A percentile compares a stretch with the other conserved stretches of the same genome.
These are phyloP conservation scores for Cryptomeria japonica DNA, from an alignment of 75 land plant genomes.

Conservation along the genomic window DNA sequence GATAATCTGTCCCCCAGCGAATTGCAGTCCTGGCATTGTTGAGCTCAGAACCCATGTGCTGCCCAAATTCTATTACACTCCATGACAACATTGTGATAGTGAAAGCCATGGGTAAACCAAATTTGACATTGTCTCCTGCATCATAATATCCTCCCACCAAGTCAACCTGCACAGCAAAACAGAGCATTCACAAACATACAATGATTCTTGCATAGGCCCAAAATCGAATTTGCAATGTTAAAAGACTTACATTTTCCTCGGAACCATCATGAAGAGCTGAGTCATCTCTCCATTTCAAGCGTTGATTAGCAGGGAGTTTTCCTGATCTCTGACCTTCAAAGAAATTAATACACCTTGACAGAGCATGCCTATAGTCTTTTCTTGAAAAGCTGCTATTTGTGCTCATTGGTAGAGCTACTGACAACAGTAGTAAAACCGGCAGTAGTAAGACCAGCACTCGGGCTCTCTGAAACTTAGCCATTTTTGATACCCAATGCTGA, in stretches of 20 bases:
- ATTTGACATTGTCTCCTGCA: constrained; percentile 67
- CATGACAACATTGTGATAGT: constrained; percentile 57
- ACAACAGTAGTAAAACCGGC: neutral
- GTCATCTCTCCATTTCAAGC: constrained; percentile 62
- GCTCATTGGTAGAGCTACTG: neutral
- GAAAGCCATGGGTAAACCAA: constrained; percentile 72
- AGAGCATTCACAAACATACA: neutral
- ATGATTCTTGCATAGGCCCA: neutral
- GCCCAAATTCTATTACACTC: constrained; percentile 51
- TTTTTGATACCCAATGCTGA: no score
- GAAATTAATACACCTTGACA: constrained; percentile 62
- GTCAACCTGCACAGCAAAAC: constrained; percentile 30
- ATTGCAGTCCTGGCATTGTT: constrained; percentile 26
- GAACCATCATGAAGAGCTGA: constrained; percentile 69
- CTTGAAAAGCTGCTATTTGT: neutral
- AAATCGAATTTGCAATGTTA: neutral
- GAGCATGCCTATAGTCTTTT: constrained; percentile 58
- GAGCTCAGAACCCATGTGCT: constrained; percentile 28
- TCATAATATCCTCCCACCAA: constrained; percentile 69
- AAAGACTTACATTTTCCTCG: constrained; percentile 27
- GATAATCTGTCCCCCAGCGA: constrained; percentile 65
- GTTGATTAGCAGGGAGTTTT: constrained; percentile 45
- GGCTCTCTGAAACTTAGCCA: no score
- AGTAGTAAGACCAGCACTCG: neutral
- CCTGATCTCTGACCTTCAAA: constrained; percentile 90